phyloP scores from a whole-genome alignment of 2,329 filamentous ascomycete genomes.

The Alternaria longipes region DNA sequence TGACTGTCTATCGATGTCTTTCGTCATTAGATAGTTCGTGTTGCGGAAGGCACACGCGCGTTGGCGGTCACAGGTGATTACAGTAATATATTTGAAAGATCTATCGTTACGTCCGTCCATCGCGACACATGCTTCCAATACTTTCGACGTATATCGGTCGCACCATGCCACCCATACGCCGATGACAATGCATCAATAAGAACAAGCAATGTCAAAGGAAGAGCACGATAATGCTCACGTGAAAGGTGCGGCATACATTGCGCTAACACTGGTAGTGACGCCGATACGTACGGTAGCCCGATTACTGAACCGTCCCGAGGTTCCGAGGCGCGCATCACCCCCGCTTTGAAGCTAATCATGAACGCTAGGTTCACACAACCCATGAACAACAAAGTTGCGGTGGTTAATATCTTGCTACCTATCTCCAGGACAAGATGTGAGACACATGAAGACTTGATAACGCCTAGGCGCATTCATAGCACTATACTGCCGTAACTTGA shows the following conservation, averaged over 20 bases:
- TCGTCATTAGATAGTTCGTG: too few species aligned
- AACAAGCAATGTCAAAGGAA: background rate
- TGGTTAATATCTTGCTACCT: background rate
- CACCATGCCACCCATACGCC: background rate
- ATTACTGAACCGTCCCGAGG: slow-evolving; percentile 6
- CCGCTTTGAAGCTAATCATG: slow-evolving; percentile 7
- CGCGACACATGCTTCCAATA: too few species aligned
- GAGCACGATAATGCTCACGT: too few species aligned
- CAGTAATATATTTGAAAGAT: too few species aligned
- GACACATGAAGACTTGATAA: background rate
- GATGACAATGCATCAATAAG: background rate
- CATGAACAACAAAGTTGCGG: background rate
- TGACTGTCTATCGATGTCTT: too few species aligned
- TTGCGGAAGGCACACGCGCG: too few species aligned
- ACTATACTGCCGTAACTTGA: background rate
- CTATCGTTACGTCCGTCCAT: too few species aligned
- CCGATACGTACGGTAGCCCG: background rate
- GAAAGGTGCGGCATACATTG: background rate
- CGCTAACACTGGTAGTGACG: background rate
- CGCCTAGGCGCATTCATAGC: background rate
- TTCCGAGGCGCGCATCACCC: background rate
- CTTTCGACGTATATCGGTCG: too few species aligned
- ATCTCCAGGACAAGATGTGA: background rate
- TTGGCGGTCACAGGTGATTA: too few species aligned
- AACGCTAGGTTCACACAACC: background rate